Base-by-base conservation (phyloP, 2,329 filamentous ascomycete genomes). In the Dothideomycetidae sp. region DNA sequence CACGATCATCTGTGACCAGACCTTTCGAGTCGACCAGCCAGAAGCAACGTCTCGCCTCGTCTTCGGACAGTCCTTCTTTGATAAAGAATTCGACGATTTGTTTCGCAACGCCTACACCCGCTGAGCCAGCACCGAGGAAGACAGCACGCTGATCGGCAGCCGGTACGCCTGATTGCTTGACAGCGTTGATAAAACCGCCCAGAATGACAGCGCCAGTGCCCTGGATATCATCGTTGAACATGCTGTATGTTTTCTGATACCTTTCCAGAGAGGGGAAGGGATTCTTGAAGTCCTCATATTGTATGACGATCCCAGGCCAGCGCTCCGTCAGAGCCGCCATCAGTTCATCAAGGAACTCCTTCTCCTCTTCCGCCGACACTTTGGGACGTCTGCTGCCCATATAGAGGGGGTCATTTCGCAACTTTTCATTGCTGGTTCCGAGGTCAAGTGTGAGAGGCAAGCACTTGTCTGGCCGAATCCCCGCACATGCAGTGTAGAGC, bases 151-250 rank as follows among this genome's bases (percentile, higher is more conserved):
- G 90, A 53, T 96, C 84, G 61, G 84, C 81, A 35, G 86, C 64
- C 17, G 84, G 81, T 11, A 93, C 75, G 36, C 79, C 81, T 10
- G 85, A 92, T 43, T 83, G 74, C 63, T 88, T 88, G 42, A 93
- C 84, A 17, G 70, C 70, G 47, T 70, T 73, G 61, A 81, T 74
- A 58, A 81, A 70, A 50, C 88, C 88, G 46, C 73, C 88, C 39
- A 94, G 72, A 44, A 96, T 85, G 53, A 98, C 90, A 45, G 88
- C 85, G 50, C 90, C 90, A 3, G 31, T 34, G 48, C 88, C 88
- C 67, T 96, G 88, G 55, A 98, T 90, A 56, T 98, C 88, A 55
- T 96, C 90, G 60, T 96, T 96, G 74, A 98, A 98, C 70, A 83
- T 92, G 60, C 82, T 86, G 68, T 93, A 88, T 46, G 70, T 73